These are phyloP conservation scores for Pleurotus ostreatus DNA, from an alignment of 768 basidiomycete genomes.

Conservation along the genomic window DNA sequence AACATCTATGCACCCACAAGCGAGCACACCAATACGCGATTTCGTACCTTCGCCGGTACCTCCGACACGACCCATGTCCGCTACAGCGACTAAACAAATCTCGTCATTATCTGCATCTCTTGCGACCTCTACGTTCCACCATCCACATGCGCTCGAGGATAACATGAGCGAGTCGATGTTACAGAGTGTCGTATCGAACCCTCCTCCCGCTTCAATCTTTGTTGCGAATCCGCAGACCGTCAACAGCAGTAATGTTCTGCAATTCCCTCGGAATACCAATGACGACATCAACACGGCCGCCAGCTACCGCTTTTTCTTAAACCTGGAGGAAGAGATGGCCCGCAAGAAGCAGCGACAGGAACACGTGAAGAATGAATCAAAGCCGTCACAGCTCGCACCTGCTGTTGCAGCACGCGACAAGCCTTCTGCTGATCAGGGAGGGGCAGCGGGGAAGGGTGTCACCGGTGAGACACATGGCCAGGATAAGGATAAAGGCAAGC, in stretches of 20 bases:
- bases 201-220: slow-evolving; percentile 2
- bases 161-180: slow-evolving; percentile 11
- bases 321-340: slow-evolving; percentile 39
- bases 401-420: slow-evolving; percentile 8
- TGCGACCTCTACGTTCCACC: slow-evolving; percentile 53
- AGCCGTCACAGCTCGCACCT: slow-evolving; percentile 10
- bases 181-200: slow-evolving; percentile 1
- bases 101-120: slow-evolving; percentile 73
- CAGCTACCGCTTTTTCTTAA: slow-evolving; percentile 41
- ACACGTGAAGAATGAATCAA: slow-evolving; percentile 17
- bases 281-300: slow-evolving; percentile 40
- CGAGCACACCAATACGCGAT: slow-evolving; percentile 41
- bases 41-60: slow-evolving; percentile 51
- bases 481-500: slow-evolving; percentile 36
- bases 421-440: slow-evolving; percentile 10
- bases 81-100: slow-evolving; percentile 34
- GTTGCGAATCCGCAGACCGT: slow-evolving; percentile 3
- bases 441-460: slow-evolving; percentile 16
- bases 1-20: slow-evolving; percentile 17
- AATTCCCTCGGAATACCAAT: slow-evolving; percentile 32
- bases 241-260: slow-evolving; percentile 32
- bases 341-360: slow-evolving; percentile 17
- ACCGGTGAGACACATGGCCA: slow-evolving; percentile 21
- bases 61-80: slow-evolving; percentile 30
- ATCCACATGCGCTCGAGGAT: slow-evolving; percentile 32